phyloP scores from a whole-genome alignment of 2,329 filamentous ascomycete genomes.

The Aspergillus pseudoterreus region DNA sequence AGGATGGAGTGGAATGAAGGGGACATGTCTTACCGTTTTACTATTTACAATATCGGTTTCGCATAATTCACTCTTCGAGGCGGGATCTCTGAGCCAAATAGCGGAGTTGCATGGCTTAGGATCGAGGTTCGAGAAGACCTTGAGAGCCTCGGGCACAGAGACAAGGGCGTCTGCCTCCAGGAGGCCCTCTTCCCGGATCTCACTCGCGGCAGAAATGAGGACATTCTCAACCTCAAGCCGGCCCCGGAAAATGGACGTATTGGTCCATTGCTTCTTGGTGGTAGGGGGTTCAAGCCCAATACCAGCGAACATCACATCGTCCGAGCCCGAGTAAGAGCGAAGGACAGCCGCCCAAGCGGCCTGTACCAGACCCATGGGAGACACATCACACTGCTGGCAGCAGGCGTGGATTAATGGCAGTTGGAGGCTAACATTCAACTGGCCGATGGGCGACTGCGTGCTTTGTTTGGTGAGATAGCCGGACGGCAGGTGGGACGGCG shows the following conservation, averaged over 20 bases:
- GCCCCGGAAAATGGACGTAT: slow-evolving; percentile 8
- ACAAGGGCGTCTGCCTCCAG: slow-evolving; percentile 7
- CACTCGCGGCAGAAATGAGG: slow-evolving; percentile 5
- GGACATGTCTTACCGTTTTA: slow-evolving; percentile 5
- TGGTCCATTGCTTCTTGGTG: slow-evolving; percentile 11
- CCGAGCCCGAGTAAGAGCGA: slow-evolving; percentile 11
- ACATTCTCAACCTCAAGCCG: slow-evolving; percentile 6
- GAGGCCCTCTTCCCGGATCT: slow-evolving; percentile 7
- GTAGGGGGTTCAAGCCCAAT: slow-evolving; percentile 9
- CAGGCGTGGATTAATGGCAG: slow-evolving; percentile 8
- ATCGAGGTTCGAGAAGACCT: slow-evolving; percentile 8
- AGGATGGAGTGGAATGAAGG: not conserved
- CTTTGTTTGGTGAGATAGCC: slow-evolving; percentile 8
- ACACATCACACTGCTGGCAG: slow-evolving; percentile 11
- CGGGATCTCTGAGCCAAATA: slow-evolving; percentile 9
- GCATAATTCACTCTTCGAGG: slow-evolving; percentile 5
- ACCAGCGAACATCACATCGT: slow-evolving; percentile 11
- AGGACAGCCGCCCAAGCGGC: slow-evolving; percentile 12
- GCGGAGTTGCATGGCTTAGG: slow-evolving; percentile 13
- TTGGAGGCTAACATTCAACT: slow-evolving; percentile 7
- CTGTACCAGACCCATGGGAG: slow-evolving; percentile 10
- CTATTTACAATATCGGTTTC: slow-evolving; percentile 7
- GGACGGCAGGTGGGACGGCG: slow-evolving; percentile 11
- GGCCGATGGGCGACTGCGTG: slow-evolving; percentile 2
- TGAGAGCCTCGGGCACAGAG: slow-evolving; percentile 8